Conservation (phyloP, 225 moss, liverwort and hornwort genomes). For the Straminergon stramineum region DNA sequence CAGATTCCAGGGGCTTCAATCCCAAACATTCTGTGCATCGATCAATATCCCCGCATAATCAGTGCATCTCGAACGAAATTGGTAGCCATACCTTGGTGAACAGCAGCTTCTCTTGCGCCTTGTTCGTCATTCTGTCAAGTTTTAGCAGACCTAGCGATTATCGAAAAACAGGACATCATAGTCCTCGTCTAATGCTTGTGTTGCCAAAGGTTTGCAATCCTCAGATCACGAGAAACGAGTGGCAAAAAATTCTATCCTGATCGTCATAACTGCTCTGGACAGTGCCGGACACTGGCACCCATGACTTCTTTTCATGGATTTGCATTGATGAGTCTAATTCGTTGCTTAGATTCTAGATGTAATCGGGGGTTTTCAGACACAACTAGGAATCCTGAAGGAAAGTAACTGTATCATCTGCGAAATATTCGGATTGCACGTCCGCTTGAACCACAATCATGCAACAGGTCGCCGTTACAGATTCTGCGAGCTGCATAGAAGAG, state of each 20-base stretch:
- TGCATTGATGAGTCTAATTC: neutral
- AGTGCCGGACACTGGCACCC: neutral
- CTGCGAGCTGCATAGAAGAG: neutral
- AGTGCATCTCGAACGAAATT: neutral
- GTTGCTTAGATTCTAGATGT: neutral
- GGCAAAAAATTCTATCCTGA: neutral
- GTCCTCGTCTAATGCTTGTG: neutral
- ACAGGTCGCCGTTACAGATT: neutral
- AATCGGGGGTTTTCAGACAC: neutral
- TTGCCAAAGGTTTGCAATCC: neutral
- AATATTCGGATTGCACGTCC: neutral
- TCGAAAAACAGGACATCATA: neutral
- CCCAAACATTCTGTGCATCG: constrained; percentile 12
- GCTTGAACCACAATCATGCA: neutral
- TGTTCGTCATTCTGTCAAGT: neutral
- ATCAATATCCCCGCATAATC: neutral
- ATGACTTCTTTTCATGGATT: neutral
- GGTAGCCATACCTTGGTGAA: neutral
- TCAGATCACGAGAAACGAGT: neutral
- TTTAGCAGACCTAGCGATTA: neutral
- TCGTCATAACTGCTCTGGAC: neutral
- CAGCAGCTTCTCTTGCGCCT: neutral
- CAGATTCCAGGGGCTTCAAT: constrained; percentile 1
- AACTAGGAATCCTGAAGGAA: neutral
- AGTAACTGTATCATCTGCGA: neutral